A percentile compares a stretch with the other conserved stretches of the same genome.
These are phyloP conservation scores for Simplicillium sp. DNA, from an alignment of 2,329 filamentous ascomycete species.

Conservation along the genomic window DNA sequence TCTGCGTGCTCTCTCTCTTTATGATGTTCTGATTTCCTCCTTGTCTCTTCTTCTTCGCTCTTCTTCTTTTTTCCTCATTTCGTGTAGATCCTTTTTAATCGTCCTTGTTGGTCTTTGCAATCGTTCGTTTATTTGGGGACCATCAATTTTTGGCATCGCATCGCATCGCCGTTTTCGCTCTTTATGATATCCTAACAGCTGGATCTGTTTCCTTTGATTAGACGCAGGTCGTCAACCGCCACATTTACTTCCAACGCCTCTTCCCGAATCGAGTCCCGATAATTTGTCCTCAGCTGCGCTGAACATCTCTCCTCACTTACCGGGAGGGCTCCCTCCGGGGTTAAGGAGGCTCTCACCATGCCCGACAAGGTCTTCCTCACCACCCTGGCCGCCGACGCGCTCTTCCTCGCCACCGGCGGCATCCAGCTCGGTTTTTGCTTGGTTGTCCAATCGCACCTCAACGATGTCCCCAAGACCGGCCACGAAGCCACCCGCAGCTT, in stretches of 20 bases:
- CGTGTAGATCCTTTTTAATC: constrained; percentile 1
- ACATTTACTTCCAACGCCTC: too few species aligned
- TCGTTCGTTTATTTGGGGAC: too few species aligned
- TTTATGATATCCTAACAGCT: constrained; percentile 1
- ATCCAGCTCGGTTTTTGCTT: constrained; percentile 46
- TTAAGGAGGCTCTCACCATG: constrained; percentile 23
- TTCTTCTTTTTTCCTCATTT: background rate
- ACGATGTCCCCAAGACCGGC: constrained; percentile 33
- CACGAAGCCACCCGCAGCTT: constrained; percentile 39
- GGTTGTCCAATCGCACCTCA: constrained; percentile 37
- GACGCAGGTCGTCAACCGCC: constrained; percentile 12
- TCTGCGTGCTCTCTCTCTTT: background rate
- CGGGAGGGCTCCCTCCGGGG: too few species aligned
- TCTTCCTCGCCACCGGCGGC: constrained; percentile 44
- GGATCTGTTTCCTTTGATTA: background rate
- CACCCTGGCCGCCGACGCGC: constrained; percentile 35
- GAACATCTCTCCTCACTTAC: too few species aligned
- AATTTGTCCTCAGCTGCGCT: too few species aligned
- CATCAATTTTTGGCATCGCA: too few species aligned
- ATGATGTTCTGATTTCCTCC: too few species aligned
- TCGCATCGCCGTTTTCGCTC: too few species aligned
- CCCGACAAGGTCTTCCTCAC: constrained; percentile 44
- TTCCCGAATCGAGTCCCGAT: too few species aligned
- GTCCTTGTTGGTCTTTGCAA: background rate
- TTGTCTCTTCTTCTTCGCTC: too few species aligned